phyloP scores from a whole-genome alignment of 371 early-diverging fungal species.

The Apophysomyces trapeziformis region DNA sequence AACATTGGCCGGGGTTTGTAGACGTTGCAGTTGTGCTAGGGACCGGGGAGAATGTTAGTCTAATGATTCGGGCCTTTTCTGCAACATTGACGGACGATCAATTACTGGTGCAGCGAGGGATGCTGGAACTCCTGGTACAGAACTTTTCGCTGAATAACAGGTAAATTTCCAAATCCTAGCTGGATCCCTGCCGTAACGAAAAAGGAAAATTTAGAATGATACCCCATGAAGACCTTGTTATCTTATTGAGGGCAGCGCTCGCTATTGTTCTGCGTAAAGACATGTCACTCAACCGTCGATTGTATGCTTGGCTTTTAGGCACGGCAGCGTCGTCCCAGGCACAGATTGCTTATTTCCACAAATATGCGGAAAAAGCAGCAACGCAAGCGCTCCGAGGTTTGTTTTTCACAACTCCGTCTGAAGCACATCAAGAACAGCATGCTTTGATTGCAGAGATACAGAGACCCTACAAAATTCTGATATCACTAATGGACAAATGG shows the following conservation, averaged over 20 bases:
- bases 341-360: constrained; percentile 40
- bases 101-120: constrained; percentile 83
- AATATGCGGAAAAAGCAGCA: constrained; percentile 44
- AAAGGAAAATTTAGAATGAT: constrained; percentile 51
- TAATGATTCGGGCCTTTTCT: constrained; percentile 81
- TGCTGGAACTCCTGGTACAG: constrained; percentile 83
- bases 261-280: constrained; percentile 87
- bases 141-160: constrained; percentile 72
- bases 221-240: constrained; percentile 61
- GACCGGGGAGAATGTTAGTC: constrained; percentile 59
- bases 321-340: constrained; percentile 34
- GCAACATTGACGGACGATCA: constrained; percentile 73
- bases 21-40: constrained; percentile 75
- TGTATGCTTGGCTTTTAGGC: constrained; percentile 89
- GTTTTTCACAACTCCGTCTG: constrained; percentile 43
- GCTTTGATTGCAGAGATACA: constrained; percentile 59
- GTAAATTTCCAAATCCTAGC: constrained; percentile 33
- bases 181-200: neutral
- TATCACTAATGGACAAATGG: constrained; percentile 86
- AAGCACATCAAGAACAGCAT: constrained; percentile 18
- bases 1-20: constrained; percentile 18
- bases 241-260: constrained; percentile 73
- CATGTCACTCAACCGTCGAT: constrained; percentile 91
- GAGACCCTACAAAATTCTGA: constrained; percentile 78
- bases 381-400: constrained; percentile 57